Evolutionary conservation across 2,329 filamentous ascomycete species (phyloP).

Genomic region (Colletotrichum neosansevieriae): DNA sequence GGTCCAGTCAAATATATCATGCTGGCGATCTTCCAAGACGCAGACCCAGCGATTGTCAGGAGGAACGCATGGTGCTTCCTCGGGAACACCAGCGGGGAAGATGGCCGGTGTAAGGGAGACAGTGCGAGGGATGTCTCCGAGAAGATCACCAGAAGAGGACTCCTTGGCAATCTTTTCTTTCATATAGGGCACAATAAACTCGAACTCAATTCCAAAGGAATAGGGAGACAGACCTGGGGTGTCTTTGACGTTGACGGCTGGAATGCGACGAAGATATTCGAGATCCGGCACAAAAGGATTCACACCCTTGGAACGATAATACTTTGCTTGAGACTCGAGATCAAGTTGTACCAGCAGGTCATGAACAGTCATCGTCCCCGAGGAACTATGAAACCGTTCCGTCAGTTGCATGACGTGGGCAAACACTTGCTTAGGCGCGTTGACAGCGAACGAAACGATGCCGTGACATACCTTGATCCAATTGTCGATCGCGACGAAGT

Average conservation of each 20-base stretch:
- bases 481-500: constrained; percentile 3
- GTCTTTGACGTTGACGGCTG: constrained; percentile 16
- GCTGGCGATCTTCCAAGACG: fast-evolving
- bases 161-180: background rate
- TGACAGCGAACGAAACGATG: constrained; percentile 17
- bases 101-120: too few relatives aligned
- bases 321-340: background rate
- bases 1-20: background rate
- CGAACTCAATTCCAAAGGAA: constrained; percentile 36
- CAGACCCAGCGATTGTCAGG: constrained; percentile 23
- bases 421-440: background rate
- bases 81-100: too few relatives aligned
- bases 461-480: constrained; percentile 29
- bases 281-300: constrained; percentile 22
- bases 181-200: constrained; percentile 24
- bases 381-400: background rate
- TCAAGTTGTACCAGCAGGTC: constrained; percentile 13
- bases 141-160: too few relatives aligned
- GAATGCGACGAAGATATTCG: background rate
- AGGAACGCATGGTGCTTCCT: background rate
- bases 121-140: too few relatives aligned
- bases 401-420: background rate
- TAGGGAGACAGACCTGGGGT: constrained; percentile 3
- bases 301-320: constrained; percentile 1
- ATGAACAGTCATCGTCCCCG: background rate